Base-by-base conservation (phyloP, 2,329 filamentous ascomycete species). In the Penicillium sp. region DNA sequence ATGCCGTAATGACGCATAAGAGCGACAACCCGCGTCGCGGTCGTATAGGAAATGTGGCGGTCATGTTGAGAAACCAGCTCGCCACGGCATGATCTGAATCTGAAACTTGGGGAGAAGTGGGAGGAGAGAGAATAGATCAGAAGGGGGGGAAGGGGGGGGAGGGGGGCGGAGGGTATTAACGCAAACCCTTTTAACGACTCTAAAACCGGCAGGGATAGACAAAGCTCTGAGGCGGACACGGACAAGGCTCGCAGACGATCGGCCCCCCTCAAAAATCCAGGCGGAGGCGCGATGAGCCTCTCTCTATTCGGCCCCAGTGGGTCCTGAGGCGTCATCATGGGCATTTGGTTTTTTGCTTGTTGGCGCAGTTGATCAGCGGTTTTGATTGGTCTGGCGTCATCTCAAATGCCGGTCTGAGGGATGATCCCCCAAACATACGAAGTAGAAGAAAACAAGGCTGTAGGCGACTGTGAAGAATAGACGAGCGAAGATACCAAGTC, bases 1-100 rank as follows among this genome's bases (percentile, higher is more conserved):
- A 19, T 14, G 63, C 47, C n/a, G 55, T 55, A 26, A 66, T 51
- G 50, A 61, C 10, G 40, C 53, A 65, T 10, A 71, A 44, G 7
- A 62, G 34, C 7, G 53, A 60, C 29, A 70, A 55, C 51, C 58
- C 55, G 43, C 61, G 59, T 55, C 63, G 61, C 11, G 59, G 61
- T 16, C 61, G 63, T 57, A 61, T 59, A 29, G 57, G 27, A 34
- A 48, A 48, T 58, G 51, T 60, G 50, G 64, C 54, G 47, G 59
- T 54, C 66, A 68, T 68, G 35, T 35, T 39, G 19, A 39, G 30
- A n/a, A 26, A 11, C 18, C n/a, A 34, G 10, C 18, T 16, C 47
- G 29, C 42, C 18, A 52, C 44, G 50, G 50, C 50, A 52, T 52
- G 44, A 23, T 41, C 46, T 41, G 9, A 26, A 4, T 23, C 23